Conservation (phyloP, 768 basidiomycete species). For the Paxillus ammoniavirescens region DNA sequence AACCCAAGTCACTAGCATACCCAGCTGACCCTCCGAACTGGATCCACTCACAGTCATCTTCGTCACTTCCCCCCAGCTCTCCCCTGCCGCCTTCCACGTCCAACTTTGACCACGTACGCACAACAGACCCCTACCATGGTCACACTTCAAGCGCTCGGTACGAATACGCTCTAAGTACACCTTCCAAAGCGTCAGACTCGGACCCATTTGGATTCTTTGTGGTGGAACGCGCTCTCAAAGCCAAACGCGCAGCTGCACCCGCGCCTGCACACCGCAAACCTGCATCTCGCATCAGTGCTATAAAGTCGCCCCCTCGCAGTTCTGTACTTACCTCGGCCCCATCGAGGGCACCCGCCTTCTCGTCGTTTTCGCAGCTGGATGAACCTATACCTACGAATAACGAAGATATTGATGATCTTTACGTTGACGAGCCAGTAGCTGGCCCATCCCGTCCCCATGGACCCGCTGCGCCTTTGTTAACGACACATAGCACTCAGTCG, state of each 20-base stretch:
- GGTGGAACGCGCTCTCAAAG: slow-evolving; percentile 50
- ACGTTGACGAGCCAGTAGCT: slow-evolving; percentile 30
- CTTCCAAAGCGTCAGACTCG: slow-evolving; percentile 31
- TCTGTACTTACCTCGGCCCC: slow-evolving; percentile 13
- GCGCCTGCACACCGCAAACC: slow-evolving; percentile 10
- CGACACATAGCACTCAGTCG: slow-evolving; percentile 18
- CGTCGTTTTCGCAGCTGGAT: slow-evolving; percentile 37
- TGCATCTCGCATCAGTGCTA: slow-evolving; percentile 5
- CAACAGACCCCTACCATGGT: not conserved
- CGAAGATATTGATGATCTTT: slow-evolving; percentile 35
- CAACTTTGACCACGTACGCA: slow-evolving; percentile 9
- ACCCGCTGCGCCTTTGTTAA: slow-evolving; percentile 22
- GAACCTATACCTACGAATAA: slow-evolving; percentile 30
- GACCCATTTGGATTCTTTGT: slow-evolving; percentile 62
- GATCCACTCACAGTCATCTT: slow-evolving; percentile 23
- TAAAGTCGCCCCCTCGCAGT: slow-evolving; percentile 21
- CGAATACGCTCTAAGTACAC: slow-evolving; percentile 21
- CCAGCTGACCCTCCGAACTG: slow-evolving; percentile 33
- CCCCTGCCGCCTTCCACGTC: slow-evolving; percentile 27
- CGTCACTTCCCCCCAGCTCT: slow-evolving; percentile 35
- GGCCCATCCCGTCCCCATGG: slow-evolving; percentile 23
- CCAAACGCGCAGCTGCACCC: slow-evolving; percentile 30
- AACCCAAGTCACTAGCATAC: slow-evolving; percentile 29
- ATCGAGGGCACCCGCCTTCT: slow-evolving; percentile 12
- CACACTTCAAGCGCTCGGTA: slow-evolving; percentile 8